phyloP scores from a whole-genome alignment of 2,329 filamentous ascomycete species.

The Aspergillus neoniger region DNA sequence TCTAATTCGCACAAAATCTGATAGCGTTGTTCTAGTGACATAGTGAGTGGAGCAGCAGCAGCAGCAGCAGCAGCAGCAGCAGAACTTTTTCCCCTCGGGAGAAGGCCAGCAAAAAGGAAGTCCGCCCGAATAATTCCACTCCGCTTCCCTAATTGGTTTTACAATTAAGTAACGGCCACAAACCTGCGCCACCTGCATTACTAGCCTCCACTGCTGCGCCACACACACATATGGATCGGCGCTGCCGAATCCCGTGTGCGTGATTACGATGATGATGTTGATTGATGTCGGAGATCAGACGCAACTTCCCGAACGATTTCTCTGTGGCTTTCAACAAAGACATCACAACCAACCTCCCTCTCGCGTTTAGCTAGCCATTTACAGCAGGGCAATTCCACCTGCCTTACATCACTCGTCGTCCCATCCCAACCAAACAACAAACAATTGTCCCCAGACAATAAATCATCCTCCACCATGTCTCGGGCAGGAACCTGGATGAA shows the following conservation, averaged over 20 bases:
- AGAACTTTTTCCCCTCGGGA: background rate
- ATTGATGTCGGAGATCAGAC: background rate
- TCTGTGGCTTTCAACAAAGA: background rate
- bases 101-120: background rate
- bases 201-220: constrained; percentile 8
- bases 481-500: constrained; percentile 59
- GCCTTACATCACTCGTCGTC: background rate
- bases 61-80: background rate
- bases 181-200: background rate
- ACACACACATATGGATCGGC: constrained; percentile 2
- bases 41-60: background rate
- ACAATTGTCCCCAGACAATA: background rate
- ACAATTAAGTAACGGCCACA: background rate
- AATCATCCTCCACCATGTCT: constrained; percentile 42
- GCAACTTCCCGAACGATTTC: background rate
- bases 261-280: background rate
- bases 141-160: background rate
- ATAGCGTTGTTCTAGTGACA: constrained; percentile 5
- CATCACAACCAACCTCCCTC: background rate
- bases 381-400: background rate
- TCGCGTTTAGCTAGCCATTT: background rate
- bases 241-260: constrained; percentile 4
- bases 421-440: background rate
- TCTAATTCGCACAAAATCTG: background rate
- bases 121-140: background rate